A percentile compares a stretch with the other conserved stretches of the same genome.
phyloP scores from a whole-genome alignment of 2,329 filamentous ascomycete species.

The Ramularia collo-cygni region DNA sequence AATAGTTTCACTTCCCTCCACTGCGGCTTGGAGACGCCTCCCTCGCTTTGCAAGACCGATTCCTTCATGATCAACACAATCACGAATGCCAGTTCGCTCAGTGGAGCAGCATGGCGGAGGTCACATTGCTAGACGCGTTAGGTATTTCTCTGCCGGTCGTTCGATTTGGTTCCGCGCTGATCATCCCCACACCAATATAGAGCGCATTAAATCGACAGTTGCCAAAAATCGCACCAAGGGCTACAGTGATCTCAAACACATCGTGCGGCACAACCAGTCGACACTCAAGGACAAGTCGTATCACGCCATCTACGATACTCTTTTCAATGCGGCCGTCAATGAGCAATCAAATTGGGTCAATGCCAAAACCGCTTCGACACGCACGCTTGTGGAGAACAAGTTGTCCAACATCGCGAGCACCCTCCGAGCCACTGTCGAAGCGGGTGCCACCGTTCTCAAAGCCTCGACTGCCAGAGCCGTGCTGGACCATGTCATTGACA shows the following conservation, averaged over 20 bases:
- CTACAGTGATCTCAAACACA: conserved; percentile 49
- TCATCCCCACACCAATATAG: conserved; percentile 12
- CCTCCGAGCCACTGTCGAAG: conserved; percentile 64
- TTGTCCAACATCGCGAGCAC: conserved; percentile 64
- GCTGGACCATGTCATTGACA: conserved; percentile 74
- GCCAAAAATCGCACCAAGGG: conserved; percentile 44
- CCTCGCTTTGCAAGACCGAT: background rate
- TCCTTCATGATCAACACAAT: background rate
- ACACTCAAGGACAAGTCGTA: conserved; percentile 61
- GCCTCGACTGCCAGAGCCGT: conserved; percentile 72
- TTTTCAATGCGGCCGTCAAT: conserved; percentile 62
- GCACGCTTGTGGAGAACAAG: conserved; percentile 40
- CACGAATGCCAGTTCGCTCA: background rate
- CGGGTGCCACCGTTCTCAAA: conserved; percentile 56
- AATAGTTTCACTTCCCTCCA: no score
- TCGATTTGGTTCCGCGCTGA: conserved; percentile 2
- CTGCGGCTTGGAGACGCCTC: no score
- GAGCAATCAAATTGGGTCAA: conserved; percentile 62
- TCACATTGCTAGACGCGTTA: conserved; percentile 10
- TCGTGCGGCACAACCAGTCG: conserved; percentile 48
- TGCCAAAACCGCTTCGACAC: conserved; percentile 40
- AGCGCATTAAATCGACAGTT: conserved; percentile 37
- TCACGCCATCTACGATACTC: conserved; percentile 69
- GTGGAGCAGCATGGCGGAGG: conserved; percentile 2
- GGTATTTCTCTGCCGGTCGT: conserved; percentile 11